Percentiles rank a stretch among this genome's conserved stretches.
Evolutionary conservation across 768 basidiomycete genomes (phyloP).

Genomic region (Rhodotorula babjevae): DNA sequence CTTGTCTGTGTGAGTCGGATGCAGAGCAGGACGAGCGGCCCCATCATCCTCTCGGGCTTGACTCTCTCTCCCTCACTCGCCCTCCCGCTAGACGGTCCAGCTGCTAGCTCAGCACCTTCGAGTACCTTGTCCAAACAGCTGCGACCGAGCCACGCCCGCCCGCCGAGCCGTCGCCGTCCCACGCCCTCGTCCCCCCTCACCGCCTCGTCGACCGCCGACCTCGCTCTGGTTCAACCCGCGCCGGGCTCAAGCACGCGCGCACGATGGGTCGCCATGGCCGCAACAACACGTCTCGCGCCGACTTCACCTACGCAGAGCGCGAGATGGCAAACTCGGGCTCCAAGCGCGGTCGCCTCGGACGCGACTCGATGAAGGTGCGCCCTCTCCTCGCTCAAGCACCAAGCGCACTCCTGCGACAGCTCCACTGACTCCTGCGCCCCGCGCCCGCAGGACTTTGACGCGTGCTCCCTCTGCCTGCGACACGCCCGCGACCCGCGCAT

Average conservation of each 20-base stretch:
- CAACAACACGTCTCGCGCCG: conserved; percentile 14
- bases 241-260: not conserved
- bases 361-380: conserved; percentile 25
- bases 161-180: not conserved
- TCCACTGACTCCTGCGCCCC: not conserved
- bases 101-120: not conserved
- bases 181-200: not conserved
- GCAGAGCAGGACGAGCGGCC: no score
- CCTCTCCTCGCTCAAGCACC: no score
- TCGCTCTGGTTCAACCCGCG: not conserved
- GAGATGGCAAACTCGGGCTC: conserved; percentile 11
- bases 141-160: no score
- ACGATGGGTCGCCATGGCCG: conserved; percentile 17
- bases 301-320: conserved; percentile 23
- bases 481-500: conserved; percentile 75
- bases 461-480: conserved; percentile 75
- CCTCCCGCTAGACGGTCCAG: no score
- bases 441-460: conserved; percentile 80
- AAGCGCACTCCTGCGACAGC: not conserved
- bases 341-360: conserved; percentile 12
- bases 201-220: not conserved
- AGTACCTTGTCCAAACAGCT: not conserved
- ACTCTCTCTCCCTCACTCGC: no score
- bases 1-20: no score
- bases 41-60: no score